Conservation (phyloP, 805 yeast genomes). For the Wickerhamomyces hampshirensis region DNA sequence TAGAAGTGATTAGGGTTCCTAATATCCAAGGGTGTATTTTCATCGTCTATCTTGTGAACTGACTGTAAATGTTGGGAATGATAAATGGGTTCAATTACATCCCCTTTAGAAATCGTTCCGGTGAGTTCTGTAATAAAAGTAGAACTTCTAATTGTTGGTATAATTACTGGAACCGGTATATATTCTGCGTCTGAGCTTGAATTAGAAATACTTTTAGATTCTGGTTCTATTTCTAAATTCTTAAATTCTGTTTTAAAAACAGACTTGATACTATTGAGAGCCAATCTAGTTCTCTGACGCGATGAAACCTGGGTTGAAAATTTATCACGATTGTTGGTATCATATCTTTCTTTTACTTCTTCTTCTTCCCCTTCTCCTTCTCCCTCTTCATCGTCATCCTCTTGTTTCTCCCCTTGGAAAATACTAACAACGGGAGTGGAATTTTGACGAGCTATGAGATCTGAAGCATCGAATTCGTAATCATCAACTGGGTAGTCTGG, state of each 20-base stretch:
- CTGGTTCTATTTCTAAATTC: background rate
- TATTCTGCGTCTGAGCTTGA: constrained; percentile 7
- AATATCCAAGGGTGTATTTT: constrained; percentile 4
- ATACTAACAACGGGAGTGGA: too few relatives aligned
- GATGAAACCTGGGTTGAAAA: too few relatives aligned
- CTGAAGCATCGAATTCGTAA: too few relatives aligned
- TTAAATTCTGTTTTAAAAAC: too few relatives aligned
- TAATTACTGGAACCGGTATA: constrained; percentile 8
- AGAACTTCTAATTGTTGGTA: constrained; percentile 9
- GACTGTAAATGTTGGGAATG: background rate
- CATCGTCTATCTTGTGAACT: constrained; percentile 1
- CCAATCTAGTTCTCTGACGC: too few relatives aligned
- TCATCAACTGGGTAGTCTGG: too few relatives aligned
- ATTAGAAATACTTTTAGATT: background rate
- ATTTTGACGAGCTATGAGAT: too few relatives aligned
- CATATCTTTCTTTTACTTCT: too few relatives aligned
- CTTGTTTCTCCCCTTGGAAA: too few relatives aligned
- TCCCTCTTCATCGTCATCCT: too few relatives aligned
- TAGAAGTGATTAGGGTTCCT: constrained; percentile 7
- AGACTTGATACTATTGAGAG: background rate
- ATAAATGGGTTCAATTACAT: constrained; percentile 5
- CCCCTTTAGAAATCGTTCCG: constrained; percentile 4
- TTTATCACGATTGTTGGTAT: too few relatives aligned
- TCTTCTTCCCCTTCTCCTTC: too few relatives aligned
- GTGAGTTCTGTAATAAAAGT: constrained; percentile 6